Evolutionary conservation across 805 yeast genomes (phyloP), one percentile per base, ranked within the genome.

Genomic region (Sungouiozyma intestinalis): DNA sequence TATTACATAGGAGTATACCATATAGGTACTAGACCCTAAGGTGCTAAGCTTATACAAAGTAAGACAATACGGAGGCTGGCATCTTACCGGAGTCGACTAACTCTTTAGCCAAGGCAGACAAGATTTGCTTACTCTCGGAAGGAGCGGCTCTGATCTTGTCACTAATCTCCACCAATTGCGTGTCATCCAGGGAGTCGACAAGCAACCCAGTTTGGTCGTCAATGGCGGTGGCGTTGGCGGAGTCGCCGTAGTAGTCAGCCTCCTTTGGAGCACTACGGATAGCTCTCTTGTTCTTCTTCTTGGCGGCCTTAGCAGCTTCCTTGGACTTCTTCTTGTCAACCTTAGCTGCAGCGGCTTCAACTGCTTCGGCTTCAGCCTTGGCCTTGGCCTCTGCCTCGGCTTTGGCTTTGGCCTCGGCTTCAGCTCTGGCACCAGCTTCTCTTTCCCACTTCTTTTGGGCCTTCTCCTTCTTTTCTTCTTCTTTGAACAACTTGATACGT

Each of bases 391-490:
- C 97, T 41, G 83, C 94, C 55, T 84, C 96, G 62, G 80, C 81
- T 68, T 81, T 81, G 45, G 77, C 79, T 63, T 83, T 81, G 40
- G 90, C 94, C 60, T 86, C 98, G 48, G 95, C 96, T 50, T 94
- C 97, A 63, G 86, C 81, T 73, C 97, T 84, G 27, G 94, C 79
- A 54, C 96, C 97, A 42, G 97, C 95, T 66, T 88, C 97, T 65
- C 81, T 84, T 67, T 92, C 97, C 97, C 97, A 90, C 69, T 90
- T 92, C 74, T 73, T 78, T 66, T 78, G 79, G 62, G 85, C 98
- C 74, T 90, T 90, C 64, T 85, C 97, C 65, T 81, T 81, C 78
- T 85, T 85, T 67, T 88, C 97, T 40, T 77, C 84, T 53, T 90
- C 95, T 72, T 88, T 90, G 80, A 88, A 88, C 60, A 74, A 60